A percentile compares a stretch with the other conserved stretches of the same genome.
phyloP scores from a whole-genome alignment of 2,329 filamentous ascomycete genomes.

The Pseudophaeomoniella oleicola region DNA sequence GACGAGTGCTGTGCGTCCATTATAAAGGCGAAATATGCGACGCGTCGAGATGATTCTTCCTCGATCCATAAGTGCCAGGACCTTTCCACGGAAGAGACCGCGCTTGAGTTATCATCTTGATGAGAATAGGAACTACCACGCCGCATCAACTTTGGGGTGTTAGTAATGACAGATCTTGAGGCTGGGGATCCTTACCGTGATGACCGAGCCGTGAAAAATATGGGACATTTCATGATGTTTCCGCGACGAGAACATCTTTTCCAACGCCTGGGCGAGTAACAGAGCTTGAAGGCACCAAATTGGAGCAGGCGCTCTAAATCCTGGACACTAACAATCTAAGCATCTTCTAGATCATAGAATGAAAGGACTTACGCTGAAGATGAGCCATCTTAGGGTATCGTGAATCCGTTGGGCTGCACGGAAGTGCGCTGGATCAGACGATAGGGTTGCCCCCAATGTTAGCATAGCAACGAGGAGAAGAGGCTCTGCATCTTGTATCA shows the following conservation, averaged over 20 bases:
- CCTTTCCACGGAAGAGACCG: conserved; percentile 4
- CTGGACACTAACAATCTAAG: conserved; percentile 1
- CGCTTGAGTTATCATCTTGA: conserved; percentile 1
- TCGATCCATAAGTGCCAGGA: conserved; percentile 14
- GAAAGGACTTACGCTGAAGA: conserved; percentile 8
- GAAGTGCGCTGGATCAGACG: conserved; percentile 10
- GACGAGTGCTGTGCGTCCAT: conserved; percentile 17
- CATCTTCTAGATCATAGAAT: background rate
- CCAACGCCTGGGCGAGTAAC: conserved; percentile 13
- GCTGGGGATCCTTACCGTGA: conserved; percentile 6
- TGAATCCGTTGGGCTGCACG: conserved; percentile 11
- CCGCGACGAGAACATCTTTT: conserved; percentile 15
- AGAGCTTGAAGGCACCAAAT: conserved; percentile 16
- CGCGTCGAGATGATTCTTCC: conserved; percentile 12
- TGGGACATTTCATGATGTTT: conserved; percentile 16
- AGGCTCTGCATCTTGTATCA: conserved; percentile 8
- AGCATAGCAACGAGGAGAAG: conserved; percentile 14
- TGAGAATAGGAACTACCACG: conserved; percentile 5
- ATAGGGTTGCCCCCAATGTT: conserved; percentile 13
- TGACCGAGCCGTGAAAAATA: conserved; percentile 16
- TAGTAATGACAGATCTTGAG: background rate
- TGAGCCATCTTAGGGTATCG: conserved; percentile 12
- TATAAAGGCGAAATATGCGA: conserved; percentile 16
- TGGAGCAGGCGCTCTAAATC: conserved; percentile 15
- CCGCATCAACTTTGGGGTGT: conserved; percentile 4